Evolutionary conservation across 805 yeast genomes (phyloP).

Genomic region (Kluyveromyces nonfermentans): DNA sequence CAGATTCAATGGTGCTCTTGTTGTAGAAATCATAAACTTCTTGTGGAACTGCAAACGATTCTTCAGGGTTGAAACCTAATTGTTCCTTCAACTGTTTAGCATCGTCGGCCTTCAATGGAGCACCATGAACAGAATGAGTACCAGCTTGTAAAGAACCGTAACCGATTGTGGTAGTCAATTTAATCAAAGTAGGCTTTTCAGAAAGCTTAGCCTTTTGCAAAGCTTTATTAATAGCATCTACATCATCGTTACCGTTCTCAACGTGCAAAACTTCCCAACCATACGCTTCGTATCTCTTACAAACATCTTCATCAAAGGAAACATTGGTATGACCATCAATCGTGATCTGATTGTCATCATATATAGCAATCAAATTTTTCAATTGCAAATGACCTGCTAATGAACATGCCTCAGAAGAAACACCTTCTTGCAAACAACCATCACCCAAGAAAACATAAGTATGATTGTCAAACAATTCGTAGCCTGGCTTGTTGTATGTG

Average conservation of each 20-base stretch:
- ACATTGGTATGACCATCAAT: conserved; percentile 88
- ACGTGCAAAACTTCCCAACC: conserved; percentile 87
- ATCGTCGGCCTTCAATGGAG: conserved; percentile 92
- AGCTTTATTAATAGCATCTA: conserved; percentile 61
- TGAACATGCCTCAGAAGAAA: conserved; percentile 87
- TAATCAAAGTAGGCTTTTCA: conserved; percentile 84
- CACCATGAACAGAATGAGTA: conserved; percentile 89
- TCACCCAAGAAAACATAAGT: conserved; percentile 85
- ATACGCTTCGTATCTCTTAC: conserved; percentile 76
- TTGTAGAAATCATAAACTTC: conserved; percentile 71
- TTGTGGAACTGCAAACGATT: conserved; percentile 68
- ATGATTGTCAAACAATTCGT: conserved; percentile 60
- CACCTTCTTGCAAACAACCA: conserved; percentile 98
- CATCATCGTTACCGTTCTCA: conserved; percentile 71
- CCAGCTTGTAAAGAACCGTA: conserved; percentile 82
- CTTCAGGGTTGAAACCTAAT: conserved; percentile 82
- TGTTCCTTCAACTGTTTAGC: conserved; percentile 73
- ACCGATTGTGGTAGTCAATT: conserved; percentile 87
- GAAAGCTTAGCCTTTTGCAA: conserved; percentile 72
- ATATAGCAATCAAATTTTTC: conserved; percentile 86
- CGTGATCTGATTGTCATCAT: conserved; percentile 95
- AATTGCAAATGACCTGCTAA: conserved; percentile 93
- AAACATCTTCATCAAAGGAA: conserved; percentile 90
- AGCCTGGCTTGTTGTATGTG: conserved; percentile 83
- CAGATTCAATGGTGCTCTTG: conserved; percentile 44